Evolutionary conservation across 176 grass and related monocot species (phyloP).

Genomic region (Saccharum officinarum): DNA sequence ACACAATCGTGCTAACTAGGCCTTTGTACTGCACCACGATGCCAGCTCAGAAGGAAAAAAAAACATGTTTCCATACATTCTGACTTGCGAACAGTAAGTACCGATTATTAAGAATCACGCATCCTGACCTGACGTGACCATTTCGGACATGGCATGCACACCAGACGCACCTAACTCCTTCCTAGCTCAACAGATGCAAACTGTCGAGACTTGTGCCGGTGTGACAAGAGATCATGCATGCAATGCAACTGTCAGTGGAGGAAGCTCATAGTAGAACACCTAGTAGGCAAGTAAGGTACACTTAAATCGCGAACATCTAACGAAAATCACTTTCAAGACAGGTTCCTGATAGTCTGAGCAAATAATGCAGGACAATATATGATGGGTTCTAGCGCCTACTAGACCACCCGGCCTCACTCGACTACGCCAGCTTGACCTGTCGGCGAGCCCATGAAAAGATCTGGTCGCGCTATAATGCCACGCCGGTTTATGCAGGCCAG

Average conservation of each 20-base stretch:
- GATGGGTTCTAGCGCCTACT: slow-evolving; percentile 10
- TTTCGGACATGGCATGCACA: background rate
- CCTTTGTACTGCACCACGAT: background rate
- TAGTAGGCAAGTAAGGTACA: background rate
- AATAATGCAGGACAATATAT: slow-evolving; percentile 28
- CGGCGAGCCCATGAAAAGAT: slow-evolving; percentile 33
- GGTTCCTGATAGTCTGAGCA: slow-evolving; percentile 4
- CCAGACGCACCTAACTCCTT: background rate
- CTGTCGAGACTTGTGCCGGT: background rate
- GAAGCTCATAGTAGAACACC: background rate
- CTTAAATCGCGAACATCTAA: background rate
- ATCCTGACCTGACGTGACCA: background rate
- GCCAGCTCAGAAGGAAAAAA: background rate
- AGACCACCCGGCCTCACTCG: background rate
- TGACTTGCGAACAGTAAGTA: background rate
- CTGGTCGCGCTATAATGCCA: slow-evolving; percentile 6
- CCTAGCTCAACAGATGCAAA: background rate
- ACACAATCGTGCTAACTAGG: background rate
- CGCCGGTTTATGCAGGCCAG: background rate
- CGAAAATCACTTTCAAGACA: background rate
- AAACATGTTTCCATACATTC: background rate
- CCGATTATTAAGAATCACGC: background rate
- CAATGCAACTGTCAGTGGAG: background rate
- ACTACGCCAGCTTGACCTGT: slow-evolving; percentile 26
- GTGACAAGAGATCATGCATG: background rate